Percentiles rank a stretch among this genome's conserved stretches.
Conservation (phyloP, 805 yeast species). For the Priceomyces carsonii region DNA sequence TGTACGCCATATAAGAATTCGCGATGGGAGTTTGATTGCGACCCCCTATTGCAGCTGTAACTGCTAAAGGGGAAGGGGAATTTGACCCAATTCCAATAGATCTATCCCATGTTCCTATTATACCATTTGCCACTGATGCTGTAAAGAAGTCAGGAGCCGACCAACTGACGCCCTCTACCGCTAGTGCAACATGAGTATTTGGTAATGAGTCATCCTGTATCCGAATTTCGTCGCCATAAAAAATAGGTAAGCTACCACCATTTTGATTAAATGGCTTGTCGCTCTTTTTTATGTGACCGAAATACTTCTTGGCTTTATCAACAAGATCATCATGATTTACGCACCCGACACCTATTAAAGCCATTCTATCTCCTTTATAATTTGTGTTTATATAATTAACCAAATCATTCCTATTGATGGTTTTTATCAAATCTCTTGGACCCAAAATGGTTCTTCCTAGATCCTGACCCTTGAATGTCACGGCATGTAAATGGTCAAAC, state of each 20-base stretch:
- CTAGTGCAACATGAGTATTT: slow-evolving; percentile 86
- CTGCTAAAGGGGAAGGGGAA: slow-evolving; percentile 83
- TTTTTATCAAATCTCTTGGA: slow-evolving; percentile 83
- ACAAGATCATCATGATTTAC: slow-evolving; percentile 87
- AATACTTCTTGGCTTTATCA: slow-evolving; percentile 68
- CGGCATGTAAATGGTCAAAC: slow-evolving; percentile 93
- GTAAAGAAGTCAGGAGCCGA: slow-evolving; percentile 92
- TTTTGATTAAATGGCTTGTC: slow-evolving; percentile 74
- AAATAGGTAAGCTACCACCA: slow-evolving; percentile 73
- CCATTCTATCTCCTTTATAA: slow-evolving; percentile 97
- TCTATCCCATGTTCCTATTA: slow-evolving; percentile 97
- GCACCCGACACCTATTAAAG: slow-evolving; percentile 94
- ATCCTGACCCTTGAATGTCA: slow-evolving; percentile 87
- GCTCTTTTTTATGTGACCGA: slow-evolving; percentile 64
- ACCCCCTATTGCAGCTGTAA: slow-evolving; percentile 59
- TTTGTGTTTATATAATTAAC: slow-evolving; percentile 77
- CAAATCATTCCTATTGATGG: slow-evolving; percentile 76
- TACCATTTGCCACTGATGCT: slow-evolving; percentile 94
- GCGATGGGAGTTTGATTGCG: slow-evolving; percentile 69
- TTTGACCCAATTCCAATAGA: slow-evolving; percentile 80
- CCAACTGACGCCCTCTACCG: slow-evolving; percentile 99
- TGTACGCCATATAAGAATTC: slow-evolving; percentile 93
- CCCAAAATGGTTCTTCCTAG: slow-evolving; percentile 96
- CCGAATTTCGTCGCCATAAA: slow-evolving; percentile 83
- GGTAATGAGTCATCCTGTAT: slow-evolving; percentile 83